These are phyloP conservation scores for Poa annua DNA, from an alignment of 176 grass and related monocot genomes.

Conservation along the genomic window DNA sequence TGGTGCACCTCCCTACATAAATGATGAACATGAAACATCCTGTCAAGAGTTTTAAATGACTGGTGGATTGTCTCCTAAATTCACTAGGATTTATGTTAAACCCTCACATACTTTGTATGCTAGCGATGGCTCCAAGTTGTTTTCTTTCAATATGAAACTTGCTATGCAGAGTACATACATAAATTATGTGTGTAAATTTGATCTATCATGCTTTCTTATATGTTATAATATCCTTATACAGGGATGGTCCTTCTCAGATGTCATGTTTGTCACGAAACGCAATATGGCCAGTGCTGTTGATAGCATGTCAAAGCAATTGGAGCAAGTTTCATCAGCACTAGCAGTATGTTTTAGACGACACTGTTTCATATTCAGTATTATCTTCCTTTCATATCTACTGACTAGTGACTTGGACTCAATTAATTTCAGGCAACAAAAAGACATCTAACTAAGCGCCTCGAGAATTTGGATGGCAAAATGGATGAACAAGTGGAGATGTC, in stretches of 20 bases:
- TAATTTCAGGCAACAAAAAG: constrained; percentile 82
- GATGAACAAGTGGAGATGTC: constrained; percentile 85
- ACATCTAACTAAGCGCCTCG: constrained; percentile 79
- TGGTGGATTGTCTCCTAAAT: neutral
- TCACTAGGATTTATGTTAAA: constrained; percentile 27
- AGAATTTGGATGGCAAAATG: constrained; percentile 96
- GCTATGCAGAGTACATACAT: neutral
- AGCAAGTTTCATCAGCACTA: constrained; percentile 81
- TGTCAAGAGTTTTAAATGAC: constrained; percentile 18
- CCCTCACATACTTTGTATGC: neutral
- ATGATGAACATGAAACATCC: constrained; percentile 2
- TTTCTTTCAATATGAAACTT: neutral
- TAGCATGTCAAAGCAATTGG: constrained; percentile 91
- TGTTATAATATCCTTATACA: constrained; percentile 52
- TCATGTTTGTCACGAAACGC: constrained; percentile 94
- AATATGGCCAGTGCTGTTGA: constrained; percentile 88
- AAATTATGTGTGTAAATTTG: neutral
- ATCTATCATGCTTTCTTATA: constrained; percentile 31
- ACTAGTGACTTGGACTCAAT: constrained; percentile 7
- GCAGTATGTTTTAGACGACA: constrained; percentile 61
- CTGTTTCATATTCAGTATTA: constrained; percentile 31
- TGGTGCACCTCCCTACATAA: neutral
- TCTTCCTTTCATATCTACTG: neutral
- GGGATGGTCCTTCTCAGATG: constrained; percentile 90
- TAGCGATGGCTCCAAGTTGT: neutral